phyloP scores from a whole-genome alignment of 1,139 yeast genomes.

The Dujonia santamariae region DNA sequence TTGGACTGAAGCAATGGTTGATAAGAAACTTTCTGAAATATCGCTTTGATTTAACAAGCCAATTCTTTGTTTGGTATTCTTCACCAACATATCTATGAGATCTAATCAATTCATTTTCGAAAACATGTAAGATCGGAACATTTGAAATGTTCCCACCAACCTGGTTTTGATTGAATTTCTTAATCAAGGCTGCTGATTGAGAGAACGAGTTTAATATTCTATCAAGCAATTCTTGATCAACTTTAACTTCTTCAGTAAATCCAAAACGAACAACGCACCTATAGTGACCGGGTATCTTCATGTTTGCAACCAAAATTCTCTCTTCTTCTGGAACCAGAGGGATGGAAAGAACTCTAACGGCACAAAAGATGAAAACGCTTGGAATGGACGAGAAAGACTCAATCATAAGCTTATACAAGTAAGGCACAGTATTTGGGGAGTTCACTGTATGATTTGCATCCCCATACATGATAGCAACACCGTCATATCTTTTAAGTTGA shows the following conservation, averaged over 20 bases:
- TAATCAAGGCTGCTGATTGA: slow-evolving; percentile 14
- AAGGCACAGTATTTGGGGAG: slow-evolving; percentile 43
- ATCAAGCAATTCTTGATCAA: slow-evolving; percentile 23
- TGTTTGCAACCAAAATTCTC: slow-evolving; percentile 35
- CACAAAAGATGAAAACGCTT: slow-evolving; percentile 37
- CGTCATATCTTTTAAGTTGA: slow-evolving; percentile 24
- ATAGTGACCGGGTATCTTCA: slow-evolving; percentile 42
- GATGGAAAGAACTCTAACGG: slow-evolving; percentile 36
- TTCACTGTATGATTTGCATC: slow-evolving; percentile 28
- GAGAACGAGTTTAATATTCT: slow-evolving; percentile 26
- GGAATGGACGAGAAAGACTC: slow-evolving; percentile 42
- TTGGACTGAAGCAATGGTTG: slow-evolving; percentile 27
- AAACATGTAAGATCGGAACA: slow-evolving; percentile 31
- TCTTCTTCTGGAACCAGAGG: slow-evolving; percentile 39
- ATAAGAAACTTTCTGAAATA: slow-evolving; percentile 20
- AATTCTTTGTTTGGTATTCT: slow-evolving; percentile 18
- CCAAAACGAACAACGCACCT: slow-evolving; percentile 46
- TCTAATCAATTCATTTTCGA: slow-evolving; percentile 33
- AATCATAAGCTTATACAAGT: slow-evolving; percentile 32
- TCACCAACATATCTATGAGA: slow-evolving; percentile 18
- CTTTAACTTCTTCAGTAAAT: slow-evolving; percentile 38
- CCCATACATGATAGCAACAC: slow-evolving; percentile 42
- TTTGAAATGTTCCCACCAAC: slow-evolving; percentile 4
- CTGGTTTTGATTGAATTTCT: slow-evolving; percentile 8
- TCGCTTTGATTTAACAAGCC: slow-evolving; percentile 13